These are phyloP conservation scores for Pseudophaeomoniella oleicola DNA, from an alignment of 2,329 filamentous ascomycete genomes.

Conservation along the genomic window DNA sequence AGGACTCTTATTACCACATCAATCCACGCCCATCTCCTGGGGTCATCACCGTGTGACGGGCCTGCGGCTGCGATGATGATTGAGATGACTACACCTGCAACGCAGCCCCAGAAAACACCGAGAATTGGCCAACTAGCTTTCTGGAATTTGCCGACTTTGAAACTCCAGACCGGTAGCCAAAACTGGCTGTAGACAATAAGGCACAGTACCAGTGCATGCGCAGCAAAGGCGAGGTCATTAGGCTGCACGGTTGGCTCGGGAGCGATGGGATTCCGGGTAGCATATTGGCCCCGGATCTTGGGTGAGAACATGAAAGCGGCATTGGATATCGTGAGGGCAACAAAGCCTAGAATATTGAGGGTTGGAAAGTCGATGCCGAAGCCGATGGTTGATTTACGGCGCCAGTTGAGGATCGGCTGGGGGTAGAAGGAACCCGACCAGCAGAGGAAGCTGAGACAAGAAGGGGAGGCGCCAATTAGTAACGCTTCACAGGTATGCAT, in stretches of 20 bases:
- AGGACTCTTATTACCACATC: slow-evolving; percentile 38
- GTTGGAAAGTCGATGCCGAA: slow-evolving; percentile 78
- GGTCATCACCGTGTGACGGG: slow-evolving; percentile 28
- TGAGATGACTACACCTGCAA: slow-evolving; percentile 28
- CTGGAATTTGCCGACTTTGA: slow-evolving; percentile 43
- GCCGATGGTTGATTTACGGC: slow-evolving; percentile 62
- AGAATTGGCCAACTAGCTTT: slow-evolving; percentile 47
- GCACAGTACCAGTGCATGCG: slow-evolving; percentile 63
- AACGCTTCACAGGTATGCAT: too few species aligned
- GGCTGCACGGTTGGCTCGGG: slow-evolving; percentile 70
- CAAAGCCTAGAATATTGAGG: slow-evolving; percentile 49
- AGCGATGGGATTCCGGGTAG: slow-evolving; percentile 55
- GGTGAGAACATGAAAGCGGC: slow-evolving; percentile 64
- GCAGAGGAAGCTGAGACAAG: slow-evolving; percentile 42
- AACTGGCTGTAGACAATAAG: slow-evolving; percentile 66
- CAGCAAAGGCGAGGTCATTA: slow-evolving; percentile 82
- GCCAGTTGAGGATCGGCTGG: slow-evolving; percentile 68
- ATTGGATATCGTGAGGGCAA: slow-evolving; percentile 61
- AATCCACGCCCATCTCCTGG: slow-evolving; percentile 45
- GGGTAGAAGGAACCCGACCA: slow-evolving; percentile 93
- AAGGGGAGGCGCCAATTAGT: too few species aligned
- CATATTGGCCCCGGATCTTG: slow-evolving; percentile 67
- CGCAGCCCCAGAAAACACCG: slow-evolving; percentile 54
- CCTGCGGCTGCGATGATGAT: slow-evolving; percentile 28
- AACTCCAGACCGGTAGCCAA: slow-evolving; percentile 58